Conservation (phyloP, 148 eudicot species). For the Suaeda aralocaspica region DNA sequence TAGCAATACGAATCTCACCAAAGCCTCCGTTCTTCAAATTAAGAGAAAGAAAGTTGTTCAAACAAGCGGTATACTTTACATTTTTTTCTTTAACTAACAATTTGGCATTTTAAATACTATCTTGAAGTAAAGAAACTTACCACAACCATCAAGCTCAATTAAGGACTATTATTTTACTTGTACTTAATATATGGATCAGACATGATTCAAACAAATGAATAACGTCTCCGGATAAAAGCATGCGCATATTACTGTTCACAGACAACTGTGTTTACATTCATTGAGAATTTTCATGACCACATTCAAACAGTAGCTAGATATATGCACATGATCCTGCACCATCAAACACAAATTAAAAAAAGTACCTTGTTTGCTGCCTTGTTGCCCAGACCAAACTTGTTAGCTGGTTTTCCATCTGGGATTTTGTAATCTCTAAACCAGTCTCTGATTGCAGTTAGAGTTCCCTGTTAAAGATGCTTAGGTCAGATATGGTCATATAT, state of each 20-base stretch:
- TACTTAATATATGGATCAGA: neutral
- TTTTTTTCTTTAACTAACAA: no score
- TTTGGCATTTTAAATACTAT: no score
- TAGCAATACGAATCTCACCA: no score
- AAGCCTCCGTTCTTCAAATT: no score
- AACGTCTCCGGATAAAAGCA: neutral
- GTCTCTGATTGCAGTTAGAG: constrained; percentile 93
- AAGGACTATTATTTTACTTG: neutral
- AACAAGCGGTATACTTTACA: no score
- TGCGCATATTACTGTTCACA: neutral
- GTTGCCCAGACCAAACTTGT: constrained; percentile 94
- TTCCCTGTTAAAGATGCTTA: constrained; percentile 49
- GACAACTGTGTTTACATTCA: neutral
- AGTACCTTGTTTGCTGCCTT: constrained; percentile 88
- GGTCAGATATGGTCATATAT: neutral
- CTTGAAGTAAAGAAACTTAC: no score
- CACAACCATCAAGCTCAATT: neutral
- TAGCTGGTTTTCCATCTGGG: constrained; percentile 98
- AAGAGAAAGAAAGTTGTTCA: no score
- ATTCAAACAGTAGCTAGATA: neutral
- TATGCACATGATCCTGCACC: neutral
- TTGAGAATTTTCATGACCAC: neutral
- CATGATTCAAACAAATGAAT: neutral
- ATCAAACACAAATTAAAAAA: neutral
- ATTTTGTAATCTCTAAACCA: constrained; percentile 99